Evolutionary conservation across 2,329 filamentous ascomycete genomes (phyloP).

Genomic region (Curvularia hawaiiensis): DNA sequence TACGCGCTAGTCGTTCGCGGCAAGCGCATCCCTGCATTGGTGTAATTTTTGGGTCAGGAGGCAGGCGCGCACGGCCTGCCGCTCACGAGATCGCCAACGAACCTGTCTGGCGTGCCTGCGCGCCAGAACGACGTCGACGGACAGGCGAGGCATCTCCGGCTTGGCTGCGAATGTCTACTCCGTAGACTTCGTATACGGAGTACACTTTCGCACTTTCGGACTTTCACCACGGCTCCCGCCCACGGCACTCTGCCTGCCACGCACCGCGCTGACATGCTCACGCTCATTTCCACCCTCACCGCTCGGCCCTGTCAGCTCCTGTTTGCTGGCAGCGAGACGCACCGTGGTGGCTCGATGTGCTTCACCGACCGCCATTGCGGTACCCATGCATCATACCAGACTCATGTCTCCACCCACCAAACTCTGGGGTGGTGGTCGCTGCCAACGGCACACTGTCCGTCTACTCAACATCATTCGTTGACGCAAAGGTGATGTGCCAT

Average conservation of each 20-base stretch:
- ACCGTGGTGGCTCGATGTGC: conserved; percentile 16
- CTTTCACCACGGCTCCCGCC: not conserved
- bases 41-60: conserved; percentile 43
- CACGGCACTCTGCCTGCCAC: not conserved
- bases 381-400: conserved; percentile 21
- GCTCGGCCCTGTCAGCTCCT: conserved; percentile 1
- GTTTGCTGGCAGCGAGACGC: conserved; percentile 9
- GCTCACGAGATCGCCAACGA: conserved; percentile 36
- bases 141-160: conserved; percentile 11
- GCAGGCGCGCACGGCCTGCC: conserved; percentile 36
- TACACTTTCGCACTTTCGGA: too few relatives aligned
- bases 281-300: conserved; percentile 3
- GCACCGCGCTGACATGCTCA: conserved; percentile 1
- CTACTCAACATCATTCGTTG: conserved; percentile 22
- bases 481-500: conserved; percentile 18
- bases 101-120: conserved; percentile 12
- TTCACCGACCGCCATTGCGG: conserved; percentile 28
- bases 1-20: conserved; percentile 26
- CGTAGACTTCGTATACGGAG: not conserved
- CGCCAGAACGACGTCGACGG: conserved; percentile 16
- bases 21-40: conserved; percentile 26
- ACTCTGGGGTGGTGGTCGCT: conserved; percentile 27
- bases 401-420: conserved; percentile 21
- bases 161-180: not conserved
- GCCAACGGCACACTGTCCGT: conserved; percentile 22